Percentiles rank a stretch among this genome's conserved stretches.
Evolutionary conservation across 2,329 filamentous ascomycete genomes (phyloP).

Genomic region (Pseudogymnoascus sp.): DNA sequence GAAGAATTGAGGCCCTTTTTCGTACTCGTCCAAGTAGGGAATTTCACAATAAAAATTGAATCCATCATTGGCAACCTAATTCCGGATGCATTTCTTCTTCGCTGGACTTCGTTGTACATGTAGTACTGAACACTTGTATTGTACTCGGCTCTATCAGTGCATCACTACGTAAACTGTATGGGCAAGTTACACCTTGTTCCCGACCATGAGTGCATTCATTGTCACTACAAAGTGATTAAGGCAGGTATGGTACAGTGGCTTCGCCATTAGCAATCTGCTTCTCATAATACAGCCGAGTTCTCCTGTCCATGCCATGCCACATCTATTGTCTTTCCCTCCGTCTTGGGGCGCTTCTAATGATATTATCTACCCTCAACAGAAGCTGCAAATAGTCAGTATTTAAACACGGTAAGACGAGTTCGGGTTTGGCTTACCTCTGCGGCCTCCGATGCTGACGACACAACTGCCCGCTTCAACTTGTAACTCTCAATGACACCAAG

Average conservation of each 20-base stretch:
- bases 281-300: slow-evolving; percentile 25
- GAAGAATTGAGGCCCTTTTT: background rate
- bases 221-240: slow-evolving; percentile 17
- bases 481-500: slow-evolving; percentile 94
- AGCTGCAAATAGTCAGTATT: slow-evolving; percentile 46
- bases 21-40: background rate
- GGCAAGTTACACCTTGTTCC: slow-evolving; percentile 5
- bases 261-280: slow-evolving; percentile 12
- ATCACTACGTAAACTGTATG: slow-evolving; percentile 6
- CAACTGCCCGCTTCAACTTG: slow-evolving; percentile 97
- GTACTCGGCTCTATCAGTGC: background rate
- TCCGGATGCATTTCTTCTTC: background rate
- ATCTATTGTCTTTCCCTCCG: slow-evolving; percentile 64
- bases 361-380: slow-evolving; percentile 90
- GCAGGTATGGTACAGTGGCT: slow-evolving; percentile 28
- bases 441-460: slow-evolving; percentile 90
- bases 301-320: slow-evolving; percentile 14
- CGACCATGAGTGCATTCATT: background rate
- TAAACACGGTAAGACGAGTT: slow-evolving; percentile 15
- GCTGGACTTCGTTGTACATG: background rate
- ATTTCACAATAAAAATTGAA: background rate
- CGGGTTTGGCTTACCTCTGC: slow-evolving; percentile 63
- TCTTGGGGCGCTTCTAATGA: slow-evolving; percentile 87
- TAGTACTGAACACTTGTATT: slow-evolving; percentile 3
- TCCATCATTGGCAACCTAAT: background rate